phyloP scores from a whole-genome alignment of 805 yeast species.

The Candida arabinofermentans region DNA sequence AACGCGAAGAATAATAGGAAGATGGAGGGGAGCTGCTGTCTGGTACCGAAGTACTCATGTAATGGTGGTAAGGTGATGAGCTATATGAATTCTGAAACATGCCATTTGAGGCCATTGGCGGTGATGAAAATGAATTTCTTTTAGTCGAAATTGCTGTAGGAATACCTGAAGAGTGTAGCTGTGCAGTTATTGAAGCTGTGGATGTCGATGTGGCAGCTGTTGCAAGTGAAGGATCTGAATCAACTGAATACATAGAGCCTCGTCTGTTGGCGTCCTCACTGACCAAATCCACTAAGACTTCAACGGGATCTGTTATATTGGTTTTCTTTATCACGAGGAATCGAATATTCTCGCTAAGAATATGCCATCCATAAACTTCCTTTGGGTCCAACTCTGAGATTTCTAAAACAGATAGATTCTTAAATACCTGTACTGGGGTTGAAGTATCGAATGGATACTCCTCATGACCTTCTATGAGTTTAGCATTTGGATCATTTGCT shows the following conservation, averaged over 20 bases:
- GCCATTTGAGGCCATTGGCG: constrained; percentile 9
- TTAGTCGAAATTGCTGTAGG: constrained; percentile 22
- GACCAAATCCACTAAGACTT: constrained; percentile 48
- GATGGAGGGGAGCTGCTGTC: constrained; percentile 19
- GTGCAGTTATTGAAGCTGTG: too few relatives aligned
- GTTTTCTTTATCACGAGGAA: constrained; percentile 51
- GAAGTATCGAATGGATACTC: constrained; percentile 71
- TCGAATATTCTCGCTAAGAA: constrained; percentile 48
- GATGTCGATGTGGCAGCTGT: constrained; percentile 7
- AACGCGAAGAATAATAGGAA: constrained; percentile 14
- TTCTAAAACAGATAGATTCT: constrained; percentile 59
- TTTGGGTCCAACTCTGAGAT: constrained; percentile 58
- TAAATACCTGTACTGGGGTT: constrained; percentile 59
- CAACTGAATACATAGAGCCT: constrained; percentile 22
- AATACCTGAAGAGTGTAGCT: constrained; percentile 13
- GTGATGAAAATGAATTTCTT: constrained; percentile 19
- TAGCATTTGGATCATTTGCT: constrained; percentile 56
- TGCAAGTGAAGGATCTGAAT: constrained; percentile 11
- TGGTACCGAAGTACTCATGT: constrained; percentile 25
- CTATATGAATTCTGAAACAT: constrained; percentile 16
- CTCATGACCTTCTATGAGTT: constrained; percentile 56
- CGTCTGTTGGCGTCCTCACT: constrained; percentile 42
- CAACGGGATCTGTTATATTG: constrained; percentile 48
- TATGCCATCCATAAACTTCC: constrained; percentile 64
- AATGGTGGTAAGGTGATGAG: constrained; percentile 20